Percentiles rank a stretch among this genome's conserved stretches.
phyloP scores from a whole-genome alignment of 306 rosid species.

The Casuarina glauca region DNA sequence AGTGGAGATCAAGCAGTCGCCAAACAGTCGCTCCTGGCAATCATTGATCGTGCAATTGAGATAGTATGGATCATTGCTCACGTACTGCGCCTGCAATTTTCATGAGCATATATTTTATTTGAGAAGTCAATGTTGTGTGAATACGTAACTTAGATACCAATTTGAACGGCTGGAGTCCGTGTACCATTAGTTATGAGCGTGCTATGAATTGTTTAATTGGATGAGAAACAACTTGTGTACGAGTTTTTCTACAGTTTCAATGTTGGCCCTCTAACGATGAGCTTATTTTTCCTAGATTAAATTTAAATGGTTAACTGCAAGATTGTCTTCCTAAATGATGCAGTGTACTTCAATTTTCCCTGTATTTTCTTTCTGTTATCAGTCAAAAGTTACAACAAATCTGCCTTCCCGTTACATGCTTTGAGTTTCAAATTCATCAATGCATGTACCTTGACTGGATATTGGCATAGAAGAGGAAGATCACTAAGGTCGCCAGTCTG shows the following conservation, averaged over 20 bases:
- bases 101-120: not conserved
- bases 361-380: not conserved
- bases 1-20: conserved; percentile 42
- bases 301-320: no score
- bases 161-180: no score
- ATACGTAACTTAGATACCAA: no score
- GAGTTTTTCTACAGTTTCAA: no score
- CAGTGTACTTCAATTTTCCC: not conserved
- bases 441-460: conserved; percentile 79
- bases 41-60: conserved; percentile 60
- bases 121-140: not conserved
- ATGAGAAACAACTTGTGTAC: no score
- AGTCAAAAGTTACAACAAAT: no score
- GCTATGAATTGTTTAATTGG: no score
- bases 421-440: not conserved
- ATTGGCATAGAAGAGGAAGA: conserved; percentile 92
- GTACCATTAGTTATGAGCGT: no score
- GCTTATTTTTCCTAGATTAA: no score
- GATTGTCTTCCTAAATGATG: no score
- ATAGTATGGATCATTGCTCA: conserved; percentile 72
- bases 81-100: conserved; percentile 52
- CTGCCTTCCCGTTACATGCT: no score
- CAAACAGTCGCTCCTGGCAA: conserved; percentile 36
- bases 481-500: conserved; percentile 76
- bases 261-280: no score